phyloP scores from a whole-genome alignment of 2,329 filamentous ascomycete genomes.

The Emergomyces pasteurianus region DNA sequence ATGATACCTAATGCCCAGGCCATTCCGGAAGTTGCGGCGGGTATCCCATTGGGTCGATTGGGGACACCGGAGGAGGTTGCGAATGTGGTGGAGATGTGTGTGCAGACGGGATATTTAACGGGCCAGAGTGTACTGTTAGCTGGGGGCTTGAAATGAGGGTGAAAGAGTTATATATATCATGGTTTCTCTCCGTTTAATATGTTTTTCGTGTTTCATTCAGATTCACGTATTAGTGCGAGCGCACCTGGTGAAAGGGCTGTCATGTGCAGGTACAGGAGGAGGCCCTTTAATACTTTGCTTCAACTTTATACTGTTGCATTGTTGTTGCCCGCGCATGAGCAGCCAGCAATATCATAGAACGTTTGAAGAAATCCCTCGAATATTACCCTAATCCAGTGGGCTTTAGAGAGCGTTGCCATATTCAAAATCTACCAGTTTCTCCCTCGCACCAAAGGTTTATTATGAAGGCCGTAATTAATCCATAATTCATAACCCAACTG shows the following conservation, averaged over 20 bases:
- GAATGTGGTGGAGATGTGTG: conserved; percentile 49
- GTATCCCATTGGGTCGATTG: conserved; percentile 48
- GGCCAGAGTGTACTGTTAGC: conserved; percentile 44
- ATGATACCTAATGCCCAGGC: conserved; percentile 50
- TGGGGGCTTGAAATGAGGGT: conserved; percentile 38
- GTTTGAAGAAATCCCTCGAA: not conserved
- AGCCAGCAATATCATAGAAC: not conserved
- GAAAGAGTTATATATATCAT: not conserved
- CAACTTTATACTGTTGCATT: too few species aligned
- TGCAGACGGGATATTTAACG: conserved; percentile 49
- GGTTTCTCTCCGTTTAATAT: not conserved
- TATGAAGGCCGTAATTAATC: not conserved
- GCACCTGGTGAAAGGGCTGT: not conserved
- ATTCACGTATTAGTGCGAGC: not conserved
- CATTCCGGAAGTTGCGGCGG: conserved; percentile 46
- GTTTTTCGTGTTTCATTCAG: too few species aligned
- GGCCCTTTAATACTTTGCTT: not conserved
- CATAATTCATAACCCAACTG: not conserved
- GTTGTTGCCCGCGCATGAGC: not conserved
- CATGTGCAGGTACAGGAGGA: not conserved
- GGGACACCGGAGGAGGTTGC: conserved; percentile 49
- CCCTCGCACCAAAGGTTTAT: too few species aligned
- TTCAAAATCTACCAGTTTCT: not conserved
- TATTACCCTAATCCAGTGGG: not conserved
- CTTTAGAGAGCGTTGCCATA: not conserved